Base-by-base conservation (phyloP, 805 yeast genomes). In the Candida xiaguanensis region DNA sequence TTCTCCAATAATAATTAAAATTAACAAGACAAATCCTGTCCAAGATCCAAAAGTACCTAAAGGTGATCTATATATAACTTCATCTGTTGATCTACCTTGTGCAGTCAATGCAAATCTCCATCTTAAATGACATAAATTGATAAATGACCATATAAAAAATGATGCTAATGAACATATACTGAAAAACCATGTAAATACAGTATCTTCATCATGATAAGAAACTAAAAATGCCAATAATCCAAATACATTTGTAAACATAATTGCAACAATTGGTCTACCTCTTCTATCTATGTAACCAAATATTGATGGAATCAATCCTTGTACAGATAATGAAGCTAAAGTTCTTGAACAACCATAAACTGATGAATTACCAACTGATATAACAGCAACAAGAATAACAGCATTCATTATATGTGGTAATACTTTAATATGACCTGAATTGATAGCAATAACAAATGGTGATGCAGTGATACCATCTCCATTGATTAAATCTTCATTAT, bases 331-430 rank as follows among this genome's bases (percentile, higher is more conserved):
- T 5, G 87, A 75, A 27, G 78, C 78, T 41, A 84, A 53, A 12
- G 87, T 70, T 71, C 91, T 75, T 33, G 88, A 81, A 43, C 80
- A 75, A 19, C 82, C 85, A 55, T 74, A 84, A 25, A 82, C 77
- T 3, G 89, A 76, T 18, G 88, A 78, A 66, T 82, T 83, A 53
- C 88, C 89, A 37, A 82, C 89, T 12, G 89, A 82, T 39, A 82
- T 63, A 24, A 84, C 88, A 3, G 89, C 82, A 44, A 83, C 55
- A 63, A 84, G 65, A 47, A 84, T 81, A 32, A 83, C 88, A 19
- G 80, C 85, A 56, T 84, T 84, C 70, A 84, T 80, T 43, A 84
- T 75, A 46, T 80, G 78, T 34, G 90, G 90, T 29, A 82, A 67
- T 34, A 79, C 85, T 36, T 64, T 66, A 49, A 83, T 77, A 50